Conservation (phyloP, 1,284 basidiomycete genomes). For the Sphaerobolus stellatus region DNA sequence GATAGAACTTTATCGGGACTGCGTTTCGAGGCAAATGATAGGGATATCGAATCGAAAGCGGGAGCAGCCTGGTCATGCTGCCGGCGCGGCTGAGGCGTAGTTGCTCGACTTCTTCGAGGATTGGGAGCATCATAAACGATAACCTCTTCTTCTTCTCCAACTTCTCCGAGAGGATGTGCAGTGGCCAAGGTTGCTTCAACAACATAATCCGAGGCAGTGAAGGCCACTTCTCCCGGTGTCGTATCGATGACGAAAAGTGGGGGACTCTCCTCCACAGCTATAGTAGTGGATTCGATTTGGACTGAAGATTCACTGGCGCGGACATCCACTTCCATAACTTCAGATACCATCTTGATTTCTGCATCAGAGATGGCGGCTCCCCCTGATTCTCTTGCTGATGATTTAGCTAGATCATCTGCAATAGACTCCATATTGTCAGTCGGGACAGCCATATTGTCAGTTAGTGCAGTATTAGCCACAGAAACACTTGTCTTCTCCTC, state of each 20-base stretch:
- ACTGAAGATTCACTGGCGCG: conserved; percentile 37
- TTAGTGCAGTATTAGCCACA: conserved; percentile 11
- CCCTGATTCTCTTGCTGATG: too few relatives aligned
- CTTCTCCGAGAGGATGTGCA: conserved; percentile 12
- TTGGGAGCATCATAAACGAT: conserved; percentile 65
- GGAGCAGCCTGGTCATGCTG: not conserved
- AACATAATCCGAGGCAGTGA: conserved; percentile 8
- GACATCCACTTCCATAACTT: conserved; percentile 39
- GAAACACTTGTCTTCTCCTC: conserved; percentile 34
- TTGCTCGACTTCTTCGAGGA: not conserved
- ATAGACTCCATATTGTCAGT: conserved; percentile 17
- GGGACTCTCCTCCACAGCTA: conserved; percentile 20
- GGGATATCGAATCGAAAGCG: conserved; percentile 1
- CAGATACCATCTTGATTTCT: too few relatives aligned
- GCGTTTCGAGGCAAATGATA: not conserved
- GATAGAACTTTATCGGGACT: conserved; percentile 13
- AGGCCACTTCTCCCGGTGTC: conserved; percentile 10
- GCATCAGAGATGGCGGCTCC: too few relatives aligned
- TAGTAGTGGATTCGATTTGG: not conserved
- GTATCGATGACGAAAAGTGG: conserved; percentile 44
- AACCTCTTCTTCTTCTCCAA: conserved; percentile 43
- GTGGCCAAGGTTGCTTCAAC: conserved; percentile 21
- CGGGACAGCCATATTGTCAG: conserved; percentile 15
- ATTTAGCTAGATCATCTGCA: too few relatives aligned
- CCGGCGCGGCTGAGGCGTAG: not conserved